Evolutionary conservation across 2,329 filamentous ascomycete species (phyloP).

Genomic region (Calonectria montana): DNA sequence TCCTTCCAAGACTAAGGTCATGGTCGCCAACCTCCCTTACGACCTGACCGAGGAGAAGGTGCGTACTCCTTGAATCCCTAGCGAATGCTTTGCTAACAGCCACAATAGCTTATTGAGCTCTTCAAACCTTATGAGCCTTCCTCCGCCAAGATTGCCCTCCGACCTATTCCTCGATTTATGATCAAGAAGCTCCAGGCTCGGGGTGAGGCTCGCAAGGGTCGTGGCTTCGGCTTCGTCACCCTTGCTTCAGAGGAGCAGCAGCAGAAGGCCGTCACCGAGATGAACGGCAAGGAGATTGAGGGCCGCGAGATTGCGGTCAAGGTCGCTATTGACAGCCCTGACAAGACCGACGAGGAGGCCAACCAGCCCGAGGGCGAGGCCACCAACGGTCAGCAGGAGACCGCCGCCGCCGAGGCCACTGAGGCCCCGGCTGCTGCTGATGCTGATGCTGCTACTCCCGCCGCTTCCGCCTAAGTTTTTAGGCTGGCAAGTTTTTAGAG

Average conservation of each 20-base stretch:
- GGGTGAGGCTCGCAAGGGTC: slow-evolving; percentile 97
- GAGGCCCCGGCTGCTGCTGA: slow-evolving; percentile 42
- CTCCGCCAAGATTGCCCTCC: slow-evolving; percentile 97
- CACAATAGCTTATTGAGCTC: slow-evolving; percentile 89
- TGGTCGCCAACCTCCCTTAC: slow-evolving; percentile 99
- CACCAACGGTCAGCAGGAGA: slow-evolving; percentile 56
- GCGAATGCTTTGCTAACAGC: slow-evolving; percentile 33
- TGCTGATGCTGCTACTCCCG: slow-evolving; percentile 39
- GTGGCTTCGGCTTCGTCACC: slow-evolving; percentile 98
- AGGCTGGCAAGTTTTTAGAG: slow-evolving; percentile 40
- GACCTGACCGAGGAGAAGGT: slow-evolving; percentile 98
- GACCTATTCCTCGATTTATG: slow-evolving; percentile 99
- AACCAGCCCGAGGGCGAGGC: slow-evolving; percentile 62
- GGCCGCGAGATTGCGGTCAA: slow-evolving; percentile 99
- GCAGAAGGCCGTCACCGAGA: slow-evolving; percentile 96
- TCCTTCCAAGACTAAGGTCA: slow-evolving; percentile 99
- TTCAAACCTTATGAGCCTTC: slow-evolving; percentile 92
- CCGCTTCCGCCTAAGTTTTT: slow-evolving; percentile 46
- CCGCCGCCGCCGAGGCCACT: slow-evolving; percentile 42
- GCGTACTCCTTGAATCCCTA: slow-evolving; percentile 45
- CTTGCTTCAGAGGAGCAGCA: slow-evolving; percentile 95
- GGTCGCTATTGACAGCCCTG: slow-evolving; percentile 99
- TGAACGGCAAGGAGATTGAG: slow-evolving; percentile 99
- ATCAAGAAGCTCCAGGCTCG: slow-evolving; percentile 99
- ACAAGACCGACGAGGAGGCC: slow-evolving; percentile 92